Percentiles rank a stretch among this genome's conserved stretches.
Conservation (phyloP, 2,329 filamentous ascomycete species). For the Aspergillus vadensis region DNA sequence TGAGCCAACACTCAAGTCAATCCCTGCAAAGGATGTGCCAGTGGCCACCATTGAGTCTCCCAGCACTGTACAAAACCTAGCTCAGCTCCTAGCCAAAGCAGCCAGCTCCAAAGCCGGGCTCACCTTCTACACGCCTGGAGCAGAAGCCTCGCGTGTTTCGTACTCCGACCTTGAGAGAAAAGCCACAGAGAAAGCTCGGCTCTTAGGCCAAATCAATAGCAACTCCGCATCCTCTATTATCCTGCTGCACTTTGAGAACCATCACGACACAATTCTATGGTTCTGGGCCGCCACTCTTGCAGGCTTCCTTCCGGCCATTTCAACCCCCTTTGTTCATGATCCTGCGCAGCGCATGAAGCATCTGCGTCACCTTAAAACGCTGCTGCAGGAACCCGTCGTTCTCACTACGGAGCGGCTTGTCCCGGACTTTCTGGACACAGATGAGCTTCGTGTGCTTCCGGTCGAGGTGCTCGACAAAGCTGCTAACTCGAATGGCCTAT, state of each 20-base stretch:
- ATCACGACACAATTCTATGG: background rate
- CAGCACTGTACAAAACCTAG: background rate
- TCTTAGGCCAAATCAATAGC: background rate
- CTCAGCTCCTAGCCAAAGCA: background rate
- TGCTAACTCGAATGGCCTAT: background rate
- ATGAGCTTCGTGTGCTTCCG: background rate
- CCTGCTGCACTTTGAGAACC: background rate
- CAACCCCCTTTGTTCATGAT: conserved; percentile 6
- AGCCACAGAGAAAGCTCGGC: background rate
- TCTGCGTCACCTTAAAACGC: background rate
- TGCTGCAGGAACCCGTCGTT: background rate
- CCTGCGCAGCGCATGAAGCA: background rate
- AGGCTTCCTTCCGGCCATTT: conserved; percentile 1
- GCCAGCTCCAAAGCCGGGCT: background rate
- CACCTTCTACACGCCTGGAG: background rate
- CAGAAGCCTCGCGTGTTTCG: background rate
- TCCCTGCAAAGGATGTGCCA: background rate
- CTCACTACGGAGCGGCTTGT: background rate
- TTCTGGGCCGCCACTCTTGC: background rate
- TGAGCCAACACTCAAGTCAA: background rate
- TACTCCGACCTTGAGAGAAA: background rate
- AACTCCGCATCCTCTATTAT: background rate
- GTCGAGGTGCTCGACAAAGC: background rate
- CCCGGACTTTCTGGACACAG: background rate
- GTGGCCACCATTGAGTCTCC: background rate